A percentile compares a stretch with the other conserved stretches of the same genome.
phyloP scores from a whole-genome alignment of 2,329 filamentous ascomycete species.

The Diaporthe citrichinensis region DNA sequence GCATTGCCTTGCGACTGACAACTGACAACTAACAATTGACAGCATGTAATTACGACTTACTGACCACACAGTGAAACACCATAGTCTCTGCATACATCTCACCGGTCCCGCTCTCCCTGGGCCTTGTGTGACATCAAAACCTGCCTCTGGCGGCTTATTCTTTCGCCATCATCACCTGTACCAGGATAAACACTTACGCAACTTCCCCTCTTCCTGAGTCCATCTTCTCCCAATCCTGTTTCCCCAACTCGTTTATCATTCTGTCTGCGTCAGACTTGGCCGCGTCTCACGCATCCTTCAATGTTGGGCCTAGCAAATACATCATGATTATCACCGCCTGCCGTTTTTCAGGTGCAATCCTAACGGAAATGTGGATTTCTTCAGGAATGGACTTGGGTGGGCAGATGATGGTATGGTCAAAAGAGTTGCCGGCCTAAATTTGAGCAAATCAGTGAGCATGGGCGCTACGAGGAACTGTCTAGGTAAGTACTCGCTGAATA shows the following conservation, averaged over 20 bases:
- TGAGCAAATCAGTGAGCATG: neutral
- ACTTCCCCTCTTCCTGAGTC: neutral
- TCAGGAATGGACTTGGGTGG: neutral
- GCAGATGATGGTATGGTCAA: neutral
- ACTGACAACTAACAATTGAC: neutral
- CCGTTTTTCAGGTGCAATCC: neutral
- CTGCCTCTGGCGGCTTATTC: neutral
- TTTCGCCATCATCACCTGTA: neutral
- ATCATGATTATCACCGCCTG: neutral
- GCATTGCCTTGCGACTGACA: neutral
- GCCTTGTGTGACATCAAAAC: neutral
- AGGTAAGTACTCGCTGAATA: neutral
- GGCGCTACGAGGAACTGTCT: neutral
- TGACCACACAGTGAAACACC: neutral
- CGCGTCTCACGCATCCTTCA: neutral
- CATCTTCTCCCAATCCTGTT: neutral
- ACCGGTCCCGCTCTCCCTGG: neutral
- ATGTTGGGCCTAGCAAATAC: neutral
- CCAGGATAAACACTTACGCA: neutral
- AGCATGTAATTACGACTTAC: neutral
- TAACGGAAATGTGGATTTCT: neutral
- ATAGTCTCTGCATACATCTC: neutral
- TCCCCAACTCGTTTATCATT: neutral
- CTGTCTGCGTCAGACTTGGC: neutral
- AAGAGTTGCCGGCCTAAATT: neutral